Evolutionary conservation across 768 basidiomycete genomes (phyloP).

Genomic region (Boletus huronensis): DNA sequence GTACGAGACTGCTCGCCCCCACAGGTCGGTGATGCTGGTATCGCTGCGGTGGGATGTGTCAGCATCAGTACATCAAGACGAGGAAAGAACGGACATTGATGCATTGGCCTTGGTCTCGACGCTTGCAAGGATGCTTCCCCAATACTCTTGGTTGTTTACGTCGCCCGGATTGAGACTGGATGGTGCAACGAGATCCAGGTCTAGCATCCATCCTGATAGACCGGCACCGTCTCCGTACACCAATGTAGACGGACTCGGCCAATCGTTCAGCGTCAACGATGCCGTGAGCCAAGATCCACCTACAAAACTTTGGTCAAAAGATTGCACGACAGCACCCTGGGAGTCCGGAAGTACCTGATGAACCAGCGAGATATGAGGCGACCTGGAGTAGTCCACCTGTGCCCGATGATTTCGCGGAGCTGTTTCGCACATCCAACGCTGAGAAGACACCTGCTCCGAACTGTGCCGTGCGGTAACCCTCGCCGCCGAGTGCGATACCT

Average conservation of each 20-base stretch:
- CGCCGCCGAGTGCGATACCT: conserved; percentile 67
- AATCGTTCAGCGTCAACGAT: conserved; percentile 63
- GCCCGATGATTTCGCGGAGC: conserved; percentile 50
- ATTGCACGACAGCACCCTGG: not conserved
- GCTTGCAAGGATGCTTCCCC: conserved; percentile 50
- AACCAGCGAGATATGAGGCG: conserved; percentile 62
- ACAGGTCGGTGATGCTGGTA: conserved; percentile 63
- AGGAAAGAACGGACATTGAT: conserved; percentile 44
- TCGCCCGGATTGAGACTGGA: conserved; percentile 47
- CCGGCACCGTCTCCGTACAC: conserved; percentile 53
- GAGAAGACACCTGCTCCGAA: conserved; percentile 59
- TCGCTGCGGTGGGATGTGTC: conserved; percentile 37
- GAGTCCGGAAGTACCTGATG: conserved; percentile 48
- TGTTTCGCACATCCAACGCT: conserved; percentile 60
- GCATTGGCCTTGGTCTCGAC: conserved; percentile 52
- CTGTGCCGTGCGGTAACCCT: conserved; percentile 65
- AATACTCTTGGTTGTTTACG: conserved; percentile 48
- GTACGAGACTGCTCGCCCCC: conserved; percentile 61
- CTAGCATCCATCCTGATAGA: conserved; percentile 53
- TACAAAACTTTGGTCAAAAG: conserved; percentile 14
- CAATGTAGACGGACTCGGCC: conserved; percentile 53
- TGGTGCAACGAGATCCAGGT: conserved; percentile 54
- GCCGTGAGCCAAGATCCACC: conserved; percentile 68
- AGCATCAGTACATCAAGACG: not conserved
- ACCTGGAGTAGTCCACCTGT: conserved; percentile 70